phyloP scores from a whole-genome alignment of 2,329 filamentous ascomycete species.

The Penicillium griseofulvum region DNA sequence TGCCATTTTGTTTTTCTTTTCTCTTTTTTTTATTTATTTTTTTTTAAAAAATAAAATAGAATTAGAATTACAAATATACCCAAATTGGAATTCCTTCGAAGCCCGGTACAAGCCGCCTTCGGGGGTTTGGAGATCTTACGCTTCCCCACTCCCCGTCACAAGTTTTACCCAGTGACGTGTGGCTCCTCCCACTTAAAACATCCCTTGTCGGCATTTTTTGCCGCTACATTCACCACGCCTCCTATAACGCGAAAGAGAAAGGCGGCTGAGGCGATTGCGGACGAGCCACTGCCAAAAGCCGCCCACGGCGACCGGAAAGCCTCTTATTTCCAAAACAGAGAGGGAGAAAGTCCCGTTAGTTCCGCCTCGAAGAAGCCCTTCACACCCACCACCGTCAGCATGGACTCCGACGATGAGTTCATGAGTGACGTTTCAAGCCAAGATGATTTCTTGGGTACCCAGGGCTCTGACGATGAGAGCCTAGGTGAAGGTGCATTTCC shows the following conservation, averaged over 20 bases:
- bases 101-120: not conserved
- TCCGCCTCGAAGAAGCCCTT: conserved; percentile 30
- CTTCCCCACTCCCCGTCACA: conserved; percentile 10
- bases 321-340: conserved; percentile 19
- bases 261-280: conserved; percentile 47
- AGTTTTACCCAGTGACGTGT: conserved; percentile 8
- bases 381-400: conserved; percentile 54
- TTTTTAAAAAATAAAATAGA: too few species aligned
- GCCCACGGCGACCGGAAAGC: conserved; percentile 27
- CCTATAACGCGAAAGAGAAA: conserved; percentile 54
- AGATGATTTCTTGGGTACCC: conserved; percentile 61
- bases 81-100: not conserved
- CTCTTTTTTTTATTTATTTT: not conserved
- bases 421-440: conserved; percentile 80
- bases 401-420: conserved; percentile 96
- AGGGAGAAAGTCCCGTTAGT: conserved; percentile 19
- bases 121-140: not conserved
- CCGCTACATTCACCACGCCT: conserved; percentile 50
- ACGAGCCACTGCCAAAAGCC: conserved; percentile 26
- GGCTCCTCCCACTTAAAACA: not conserved
- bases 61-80: not conserved
- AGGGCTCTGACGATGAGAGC: conserved; percentile 71
- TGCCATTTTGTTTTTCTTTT: not conserved
- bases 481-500: conserved; percentile 39
- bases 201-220: conserved; percentile 13